These are phyloP conservation scores for Castanea sativa DNA, from an alignment of 306 rosid genomes.

Conservation along the genomic window DNA sequence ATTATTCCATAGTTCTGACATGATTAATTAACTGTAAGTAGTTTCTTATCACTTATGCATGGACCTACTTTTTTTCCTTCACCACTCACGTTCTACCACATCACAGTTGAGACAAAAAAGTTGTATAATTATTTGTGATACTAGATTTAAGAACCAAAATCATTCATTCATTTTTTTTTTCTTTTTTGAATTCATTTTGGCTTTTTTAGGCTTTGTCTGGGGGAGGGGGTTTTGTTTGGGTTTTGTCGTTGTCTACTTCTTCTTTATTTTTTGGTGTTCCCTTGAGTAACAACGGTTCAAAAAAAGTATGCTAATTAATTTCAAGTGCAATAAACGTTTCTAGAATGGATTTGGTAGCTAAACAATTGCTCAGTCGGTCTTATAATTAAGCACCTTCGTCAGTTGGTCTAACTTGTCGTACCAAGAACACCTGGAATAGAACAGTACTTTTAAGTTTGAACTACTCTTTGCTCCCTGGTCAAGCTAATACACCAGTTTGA, in stretches of 20 bases:
- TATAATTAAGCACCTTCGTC: background rate
- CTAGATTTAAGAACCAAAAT: too few species aligned
- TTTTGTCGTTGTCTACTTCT: too few species aligned
- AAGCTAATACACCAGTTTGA: background rate
- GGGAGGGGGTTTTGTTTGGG: too few species aligned
- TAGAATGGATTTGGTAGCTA: background rate
- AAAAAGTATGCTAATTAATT: background rate
- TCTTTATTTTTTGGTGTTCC: too few species aligned
- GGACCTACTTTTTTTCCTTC: rapidly evolving
- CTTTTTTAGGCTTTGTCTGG: too few species aligned
- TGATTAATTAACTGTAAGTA: rapidly evolving
- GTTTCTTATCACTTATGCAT: too few species aligned
- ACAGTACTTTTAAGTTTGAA: background rate
- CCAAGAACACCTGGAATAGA: background rate
- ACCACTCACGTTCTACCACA: too few species aligned
- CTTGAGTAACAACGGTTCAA: background rate
- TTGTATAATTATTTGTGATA: too few species aligned
- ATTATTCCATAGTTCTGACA: too few species aligned
- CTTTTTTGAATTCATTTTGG: too few species aligned
- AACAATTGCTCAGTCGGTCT: background rate
- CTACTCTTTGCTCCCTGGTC: background rate
- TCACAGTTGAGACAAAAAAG: too few species aligned
- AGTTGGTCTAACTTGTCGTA: background rate
- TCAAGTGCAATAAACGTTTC: background rate
- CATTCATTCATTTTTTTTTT: too few species aligned